Evolutionary conservation across 2,329 filamentous ascomycete genomes (phyloP), one percentile per base, ranked within the genome.

Genomic region (Alternaria postmessia): DNA sequence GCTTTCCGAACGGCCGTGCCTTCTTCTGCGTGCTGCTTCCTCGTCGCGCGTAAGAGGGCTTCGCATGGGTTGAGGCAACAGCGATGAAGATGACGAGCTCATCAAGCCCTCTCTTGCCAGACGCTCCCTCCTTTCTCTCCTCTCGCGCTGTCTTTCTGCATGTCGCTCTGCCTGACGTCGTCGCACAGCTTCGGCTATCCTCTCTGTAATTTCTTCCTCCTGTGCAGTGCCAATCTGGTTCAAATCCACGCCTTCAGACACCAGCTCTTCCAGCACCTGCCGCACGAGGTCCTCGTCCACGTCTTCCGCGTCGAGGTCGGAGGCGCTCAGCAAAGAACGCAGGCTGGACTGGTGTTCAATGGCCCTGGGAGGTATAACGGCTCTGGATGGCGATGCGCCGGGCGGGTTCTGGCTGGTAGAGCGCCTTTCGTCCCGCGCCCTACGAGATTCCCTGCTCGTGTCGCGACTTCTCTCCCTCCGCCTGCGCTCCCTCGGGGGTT

Each of bases 291-390:
- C 93, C 61, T 91, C 88, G 75, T 97, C 91, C 69, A 96, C 89
- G 66, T 94, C 91, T 20, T 88, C 86, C 46, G 90, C 88, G 68
- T 91, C 91, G 58, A 92, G 84, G 63, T 94, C 91, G 0, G 91
- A 91, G 5, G 89, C 87, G 72, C 92, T 94, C 60, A 98, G 88
- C 60, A 98, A 81, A 9, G 92, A 96, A 54, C 94, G 85, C 65
- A 98, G 81, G 59, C 93, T 97, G 0, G 93, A 90, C 80, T 98
- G 94, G 73, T 97, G 94, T 73, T 95, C 93, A 48, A 97, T 84
- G 53, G 89, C 89, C 51, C 91, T 82, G 8, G 71, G 61, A 8
- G 77, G 75, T 7, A 73, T 56, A 24, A 66, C 60, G 4, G 64
- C 68, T 54, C 71, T 61, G 20, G 70, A 55, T 9, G 70, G 62